Percentiles rank a stretch among this genome's conserved stretches.
phyloP scores from a whole-genome alignment of 2,329 filamentous ascomycete genomes.

The Trichoderma asperellum region DNA sequence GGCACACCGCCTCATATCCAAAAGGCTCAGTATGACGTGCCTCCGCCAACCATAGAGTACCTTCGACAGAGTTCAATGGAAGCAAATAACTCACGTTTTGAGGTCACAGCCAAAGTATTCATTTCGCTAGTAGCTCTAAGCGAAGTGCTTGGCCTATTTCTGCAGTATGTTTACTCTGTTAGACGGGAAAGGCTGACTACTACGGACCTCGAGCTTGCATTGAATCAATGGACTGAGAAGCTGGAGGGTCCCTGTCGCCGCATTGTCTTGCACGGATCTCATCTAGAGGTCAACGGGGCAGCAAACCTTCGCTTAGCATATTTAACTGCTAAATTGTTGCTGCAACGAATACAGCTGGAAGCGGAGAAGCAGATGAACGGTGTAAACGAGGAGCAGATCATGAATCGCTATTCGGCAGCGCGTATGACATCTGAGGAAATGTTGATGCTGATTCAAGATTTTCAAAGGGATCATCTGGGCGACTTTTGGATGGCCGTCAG shows the following conservation, averaged over 20 bases:
- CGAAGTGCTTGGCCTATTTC: constrained; percentile 41
- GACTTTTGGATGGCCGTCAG: constrained; percentile 57
- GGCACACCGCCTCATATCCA: constrained; percentile 56
- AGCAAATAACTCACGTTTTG: constrained; percentile 27
- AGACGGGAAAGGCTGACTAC: constrained; percentile 37
- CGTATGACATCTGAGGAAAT: constrained; percentile 54
- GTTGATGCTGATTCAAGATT: constrained; percentile 51
- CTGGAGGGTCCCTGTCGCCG: constrained; percentile 45
- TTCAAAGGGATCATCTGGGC: constrained; percentile 47
- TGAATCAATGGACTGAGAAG: constrained; percentile 52
- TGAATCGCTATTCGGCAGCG: constrained; percentile 46
- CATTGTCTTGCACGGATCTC: constrained; percentile 48
- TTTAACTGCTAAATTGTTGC: constrained; percentile 51
- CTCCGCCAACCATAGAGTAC: constrained; percentile 45
- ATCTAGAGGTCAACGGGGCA: constrained; percentile 48
- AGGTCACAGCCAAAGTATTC: constrained; percentile 45
- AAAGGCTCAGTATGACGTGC: constrained; percentile 53
- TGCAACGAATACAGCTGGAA: constrained; percentile 53
- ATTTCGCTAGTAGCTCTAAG: constrained; percentile 51
- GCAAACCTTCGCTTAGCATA: constrained; percentile 58
- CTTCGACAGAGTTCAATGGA: constrained; percentile 36
- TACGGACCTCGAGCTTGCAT: constrained; percentile 43
- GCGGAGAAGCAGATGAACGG: constrained; percentile 39
- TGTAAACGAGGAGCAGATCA: constrained; percentile 33
- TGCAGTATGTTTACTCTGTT: constrained; percentile 45